Percentiles rank a stretch among this genome's conserved stretches.
Evolutionary conservation across 106 monocot genomes (phyloP).

Genomic region (Cymbidium sinense): DNA sequence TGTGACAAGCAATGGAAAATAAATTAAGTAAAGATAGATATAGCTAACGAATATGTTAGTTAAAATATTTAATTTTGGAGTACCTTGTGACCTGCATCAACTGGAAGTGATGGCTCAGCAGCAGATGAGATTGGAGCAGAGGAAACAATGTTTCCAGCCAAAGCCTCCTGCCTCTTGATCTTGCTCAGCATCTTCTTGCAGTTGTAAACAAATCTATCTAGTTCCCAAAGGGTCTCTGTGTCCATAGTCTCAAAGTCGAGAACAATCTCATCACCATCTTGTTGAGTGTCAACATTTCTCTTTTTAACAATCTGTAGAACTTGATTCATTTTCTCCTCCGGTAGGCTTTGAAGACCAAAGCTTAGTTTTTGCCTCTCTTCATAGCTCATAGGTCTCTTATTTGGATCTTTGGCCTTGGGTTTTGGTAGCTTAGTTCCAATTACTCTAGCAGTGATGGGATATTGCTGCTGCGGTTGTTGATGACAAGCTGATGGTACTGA

Average conservation of each 20-base stretch:
- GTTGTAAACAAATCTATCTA: slow-evolving; percentile 62
- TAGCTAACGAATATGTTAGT: no score
- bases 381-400: slow-evolving; percentile 72
- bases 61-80: not conserved
- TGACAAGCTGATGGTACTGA: not conserved
- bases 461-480: slow-evolving; percentile 3
- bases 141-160: slow-evolving; percentile 2
- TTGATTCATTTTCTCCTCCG: slow-evolving; percentile 67
- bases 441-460: not conserved
- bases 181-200: slow-evolving; percentile 72
- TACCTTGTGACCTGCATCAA: slow-evolving; percentile 21
- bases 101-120: not conserved
- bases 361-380: slow-evolving; percentile 84
- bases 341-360: slow-evolving; percentile 54
- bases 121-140: not conserved
- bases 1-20: not conserved
- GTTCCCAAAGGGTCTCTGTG: slow-evolving; percentile 87
- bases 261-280: slow-evolving; percentile 71
- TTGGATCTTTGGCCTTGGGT: slow-evolving; percentile 61
- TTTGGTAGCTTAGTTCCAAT: slow-evolving; percentile 38
- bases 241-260: slow-evolving; percentile 78
- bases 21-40: no score
- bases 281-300: slow-evolving; percentile 39
- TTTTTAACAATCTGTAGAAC: slow-evolving; percentile 60
- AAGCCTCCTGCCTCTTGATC: slow-evolving; percentile 38